Base-by-base conservation (phyloP, 139 green algal species). In the Monoraphidium neglectum region DNA sequence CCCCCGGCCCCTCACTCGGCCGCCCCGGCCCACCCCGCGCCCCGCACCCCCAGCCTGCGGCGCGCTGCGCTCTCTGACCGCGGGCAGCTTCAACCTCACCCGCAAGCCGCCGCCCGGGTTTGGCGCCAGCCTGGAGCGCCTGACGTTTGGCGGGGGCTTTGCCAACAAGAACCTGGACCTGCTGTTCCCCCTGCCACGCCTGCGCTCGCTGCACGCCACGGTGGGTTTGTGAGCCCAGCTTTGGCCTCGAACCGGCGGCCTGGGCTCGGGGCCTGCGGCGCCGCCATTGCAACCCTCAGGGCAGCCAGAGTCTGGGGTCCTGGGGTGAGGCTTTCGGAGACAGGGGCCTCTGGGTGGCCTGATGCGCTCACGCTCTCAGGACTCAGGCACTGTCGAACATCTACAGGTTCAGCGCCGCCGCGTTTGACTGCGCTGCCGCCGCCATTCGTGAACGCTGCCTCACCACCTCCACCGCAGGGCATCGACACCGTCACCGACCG, bases 101-200 rank as follows among this genome's bases (percentile, higher is more conserved):
- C 43, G 43, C 43, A 12, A 8, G 8, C 43, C 43, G 43, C 43
- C 43, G 43, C 43, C 43, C 43, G 43, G 43, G 8, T 51, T 51
- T 51, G 43, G 43, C 43, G 43, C 43, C 6, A 66, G 65, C 33
- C 73, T 79, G 62, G 63, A 79, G 63, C 73, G 72, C 33, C 64
- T 79, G 8, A 37, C 24, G 15, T 79, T 79, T 68, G 73, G 73
- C 12, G 73, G 73, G 23, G 54, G 63, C 49, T 79, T 79, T 68
- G 73, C 73, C 15, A 79, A 71, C 73, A 79, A 79, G 47, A 62
- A 62, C 13, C 63, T 79, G 47, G 49, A 73, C 53, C 62, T 79
- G 47, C 63, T 79, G 35, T 79, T 79, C 51, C 73, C 73, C 8
- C 49, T 79, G 49, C 63, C 64, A 1, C 64, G 63, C 1, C 63